A percentile compares a stretch with the other conserved stretches of the same genome.
These are phyloP conservation scores for Cynara cardunculus DNA, from an alignment of 129 eudicot species.

Conservation along the genomic window DNA sequence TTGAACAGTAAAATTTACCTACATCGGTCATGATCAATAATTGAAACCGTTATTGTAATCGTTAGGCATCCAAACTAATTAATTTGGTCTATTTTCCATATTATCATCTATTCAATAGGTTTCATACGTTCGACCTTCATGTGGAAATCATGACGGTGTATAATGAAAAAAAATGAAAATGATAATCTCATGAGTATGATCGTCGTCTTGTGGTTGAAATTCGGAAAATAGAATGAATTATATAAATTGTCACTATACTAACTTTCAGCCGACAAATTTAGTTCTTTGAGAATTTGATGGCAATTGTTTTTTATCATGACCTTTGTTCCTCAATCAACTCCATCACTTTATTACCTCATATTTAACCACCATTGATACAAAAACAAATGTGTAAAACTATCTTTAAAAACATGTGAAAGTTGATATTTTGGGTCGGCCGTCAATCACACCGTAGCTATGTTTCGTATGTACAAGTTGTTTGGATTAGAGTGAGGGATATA, in stretches of 20 bases:
- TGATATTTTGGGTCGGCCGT: not conserved
- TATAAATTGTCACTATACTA: not conserved
- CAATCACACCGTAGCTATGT: no score
- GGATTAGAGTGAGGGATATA: not conserved
- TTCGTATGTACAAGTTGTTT: not conserved
- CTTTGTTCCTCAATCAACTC: not conserved
- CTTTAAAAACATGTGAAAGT: not conserved
- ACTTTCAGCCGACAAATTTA: not conserved
- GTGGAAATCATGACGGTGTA: not conserved
- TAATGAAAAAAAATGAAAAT: not conserved
- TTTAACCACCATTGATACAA: not conserved
- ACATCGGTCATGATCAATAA: no score
- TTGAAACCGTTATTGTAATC: not conserved
- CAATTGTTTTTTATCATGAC: not conserved
- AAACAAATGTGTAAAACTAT: not conserved
- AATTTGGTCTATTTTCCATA: no score
- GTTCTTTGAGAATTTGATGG: not conserved
- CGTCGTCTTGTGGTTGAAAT: not conserved
- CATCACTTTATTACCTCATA: not conserved
- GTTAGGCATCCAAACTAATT: no score
- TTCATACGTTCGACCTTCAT: not conserved
- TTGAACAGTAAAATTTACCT: not conserved
- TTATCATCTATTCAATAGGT: not conserved
- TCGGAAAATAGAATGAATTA: not conserved
- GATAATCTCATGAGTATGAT: not conserved